Evolutionary conservation across 768 basidiomycete species (phyloP), one percentile per base, ranked within the genome.

Genomic region (Vishniacozyma victoriae): DNA sequence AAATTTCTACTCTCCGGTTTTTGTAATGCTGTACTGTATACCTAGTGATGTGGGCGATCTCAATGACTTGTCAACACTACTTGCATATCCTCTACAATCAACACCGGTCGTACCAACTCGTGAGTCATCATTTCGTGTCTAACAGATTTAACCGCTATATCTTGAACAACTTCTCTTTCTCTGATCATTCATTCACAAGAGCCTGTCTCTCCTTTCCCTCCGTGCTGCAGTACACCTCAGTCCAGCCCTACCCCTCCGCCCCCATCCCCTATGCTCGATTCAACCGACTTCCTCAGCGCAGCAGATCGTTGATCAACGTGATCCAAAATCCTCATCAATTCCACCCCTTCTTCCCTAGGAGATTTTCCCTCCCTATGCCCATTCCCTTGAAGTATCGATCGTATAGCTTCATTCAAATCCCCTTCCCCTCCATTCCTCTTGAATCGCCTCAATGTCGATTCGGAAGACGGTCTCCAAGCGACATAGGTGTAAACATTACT

Each of bases 401-500:
- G 41, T 29, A 67, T 44, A 3, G 54, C 59, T 22, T 60, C 56
- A 1, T 46, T 45, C 19, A 67, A 18, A 5, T 62, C 61, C 24
- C 55, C 51, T 23, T 54, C 54, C 14, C 15, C 46, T 13, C 33
- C 15, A 23, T 22, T 13, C n/a, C 26, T 6, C 38, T 36, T 37
- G 19, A 41, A 23, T 46, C 44, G 6, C 12, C 36, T 20, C 15
- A 48, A 33, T 29, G 35, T 48, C 40, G 19, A 47, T 42, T 39
- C 51, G 38, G n/a, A n/a, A n/a, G n/a, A n/a, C n/a, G 55, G 44
- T 44, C 50, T 31, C 46, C 59, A 46, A 13, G 57, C 59, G 3
- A 50, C 31, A 44, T 67, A 70, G 6, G 68, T 72, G 46, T 59
- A 72, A 16, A 70, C 37, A 41, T 72, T 72, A 38, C 53, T 59